Percentiles rank a stretch among this genome's conserved stretches.
phyloP scores from a whole-genome alignment of 192 early-diverging fungal genomes.

The Dissophora globulifera region DNA sequence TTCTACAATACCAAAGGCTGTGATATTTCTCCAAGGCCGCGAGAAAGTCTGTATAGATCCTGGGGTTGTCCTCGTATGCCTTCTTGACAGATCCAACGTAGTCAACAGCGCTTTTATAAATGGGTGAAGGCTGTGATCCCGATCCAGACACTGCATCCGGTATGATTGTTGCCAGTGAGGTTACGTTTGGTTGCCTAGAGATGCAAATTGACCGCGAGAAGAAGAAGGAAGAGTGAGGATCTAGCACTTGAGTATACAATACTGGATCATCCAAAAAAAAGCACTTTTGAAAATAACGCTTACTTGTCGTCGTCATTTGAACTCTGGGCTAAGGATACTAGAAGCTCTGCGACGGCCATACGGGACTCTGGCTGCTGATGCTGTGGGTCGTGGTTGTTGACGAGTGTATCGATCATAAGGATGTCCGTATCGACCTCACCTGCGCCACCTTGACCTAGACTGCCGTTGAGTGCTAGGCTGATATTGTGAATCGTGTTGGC shows the following conservation, averaged over 20 bases:
- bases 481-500: slow-evolving; percentile 21
- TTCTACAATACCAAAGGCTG: slow-evolving; percentile 12
- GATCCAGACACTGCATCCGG: slow-evolving; percentile 11
- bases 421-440: not conserved
- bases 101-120: slow-evolving; percentile 34
- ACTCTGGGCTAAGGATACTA: slow-evolving; percentile 40
- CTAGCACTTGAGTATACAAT: slow-evolving; percentile 5
- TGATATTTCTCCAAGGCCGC: slow-evolving; percentile 40
- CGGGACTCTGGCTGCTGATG: slow-evolving; percentile 37
- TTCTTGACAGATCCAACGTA: slow-evolving; percentile 46
- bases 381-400: not conserved
- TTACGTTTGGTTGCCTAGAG: slow-evolving; percentile 3
- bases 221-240: not conserved
- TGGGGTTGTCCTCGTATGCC: slow-evolving; percentile 42
- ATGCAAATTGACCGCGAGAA: no score
- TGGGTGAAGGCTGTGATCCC: slow-evolving; percentile 32
- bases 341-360: slow-evolving; percentile 44
- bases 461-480: slow-evolving; percentile 5
- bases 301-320: slow-evolving; percentile 19
- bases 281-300: not conserved
- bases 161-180: not conserved
- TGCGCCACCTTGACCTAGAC: not conserved
- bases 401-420: slow-evolving; percentile 11
- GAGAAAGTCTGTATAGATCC: slow-evolving; percentile 42
- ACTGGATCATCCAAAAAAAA: not conserved